Evolutionary conservation across 345 rosid species (phyloP).

Genomic region (Rhodomyrtus tomentosa): DNA sequence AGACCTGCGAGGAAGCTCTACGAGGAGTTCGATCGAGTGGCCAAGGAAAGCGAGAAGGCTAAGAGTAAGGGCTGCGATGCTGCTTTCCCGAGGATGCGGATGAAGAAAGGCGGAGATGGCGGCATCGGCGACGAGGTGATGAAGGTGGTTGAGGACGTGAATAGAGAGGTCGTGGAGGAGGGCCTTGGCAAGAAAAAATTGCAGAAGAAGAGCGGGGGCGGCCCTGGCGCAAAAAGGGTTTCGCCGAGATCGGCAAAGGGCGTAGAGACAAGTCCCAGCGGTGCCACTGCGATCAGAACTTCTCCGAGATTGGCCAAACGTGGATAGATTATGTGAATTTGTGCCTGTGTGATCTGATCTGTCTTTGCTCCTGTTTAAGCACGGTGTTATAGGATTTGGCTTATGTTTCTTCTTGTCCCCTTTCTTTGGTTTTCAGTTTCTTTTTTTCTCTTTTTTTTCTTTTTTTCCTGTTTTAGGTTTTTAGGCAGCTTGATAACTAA

Average conservation of each 20-base stretch:
- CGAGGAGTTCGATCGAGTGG: constrained; percentile 71
- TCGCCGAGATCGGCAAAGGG: not conserved
- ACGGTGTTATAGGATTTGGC: not conserved
- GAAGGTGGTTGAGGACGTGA: constrained; percentile 17
- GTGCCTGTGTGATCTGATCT: not conserved
- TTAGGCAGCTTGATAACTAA: not conserved
- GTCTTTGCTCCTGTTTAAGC: not conserved
- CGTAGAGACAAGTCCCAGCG: not conserved
- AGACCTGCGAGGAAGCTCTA: constrained; percentile 40
- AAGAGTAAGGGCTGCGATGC: not conserved
- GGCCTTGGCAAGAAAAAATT: not conserved
- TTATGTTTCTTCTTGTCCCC: not conserved
- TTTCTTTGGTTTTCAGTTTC: not conserved
- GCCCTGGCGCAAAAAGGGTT: constrained; percentile 2
- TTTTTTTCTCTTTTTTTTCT: not conserved
- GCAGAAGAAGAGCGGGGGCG: not conserved
- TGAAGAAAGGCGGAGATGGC: not conserved
- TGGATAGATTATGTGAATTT: not conserved
- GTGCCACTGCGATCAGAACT: constrained; percentile 11
- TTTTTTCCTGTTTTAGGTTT: not conserved
- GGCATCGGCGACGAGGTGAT: constrained; percentile 4
- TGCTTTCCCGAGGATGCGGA: not conserved
- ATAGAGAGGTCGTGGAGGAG: not conserved
- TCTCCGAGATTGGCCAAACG: constrained; percentile 57
- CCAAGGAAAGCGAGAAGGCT: constrained; percentile 5